Evolutionary conservation across 208 protist genomes (phyloP).

Genomic region (Crithidia mellificae): DNA sequence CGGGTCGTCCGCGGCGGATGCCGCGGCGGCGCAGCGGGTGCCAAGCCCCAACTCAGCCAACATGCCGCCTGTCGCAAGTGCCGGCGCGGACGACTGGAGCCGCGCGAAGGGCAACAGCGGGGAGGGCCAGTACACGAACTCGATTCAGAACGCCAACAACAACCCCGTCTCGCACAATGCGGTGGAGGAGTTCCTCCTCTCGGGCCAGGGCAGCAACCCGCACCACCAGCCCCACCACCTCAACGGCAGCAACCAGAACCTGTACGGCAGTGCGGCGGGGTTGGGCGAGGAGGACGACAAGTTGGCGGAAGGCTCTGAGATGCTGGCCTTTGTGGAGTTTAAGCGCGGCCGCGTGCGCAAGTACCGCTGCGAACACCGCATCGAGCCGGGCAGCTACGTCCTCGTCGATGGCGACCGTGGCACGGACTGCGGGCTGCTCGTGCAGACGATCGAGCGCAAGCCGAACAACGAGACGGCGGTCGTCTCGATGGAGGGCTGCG

Average conservation of each 20-base stretch:
- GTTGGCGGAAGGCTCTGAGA: constrained; percentile 26
- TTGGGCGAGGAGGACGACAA: constrained; percentile 21
- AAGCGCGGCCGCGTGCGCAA: constrained; percentile 79
- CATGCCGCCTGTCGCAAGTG: background rate
- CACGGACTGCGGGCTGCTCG: constrained; percentile 81
- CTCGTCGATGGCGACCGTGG: constrained; percentile 90
- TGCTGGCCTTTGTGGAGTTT: constrained; percentile 87
- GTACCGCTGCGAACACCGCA: constrained; percentile 59
- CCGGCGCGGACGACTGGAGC: background rate
- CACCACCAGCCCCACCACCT: too few species aligned
- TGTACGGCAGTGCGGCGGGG: constrained; percentile 7
- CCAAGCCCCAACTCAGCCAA: constrained; percentile 15
- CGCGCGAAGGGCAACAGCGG: background rate
- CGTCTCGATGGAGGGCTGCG: constrained; percentile 69
- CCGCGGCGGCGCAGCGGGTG: constrained; percentile 9
- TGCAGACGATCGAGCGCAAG: constrained; percentile 54
- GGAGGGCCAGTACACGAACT: constrained; percentile 1
- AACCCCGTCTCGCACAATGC: constrained; percentile 32
- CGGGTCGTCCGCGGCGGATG: background rate
- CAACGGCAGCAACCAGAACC: constrained; percentile 11
- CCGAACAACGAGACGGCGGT: constrained; percentile 50
- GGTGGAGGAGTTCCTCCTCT: constrained; percentile 29
- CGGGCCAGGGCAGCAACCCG: constrained; percentile 20
- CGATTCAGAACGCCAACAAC: constrained; percentile 16
- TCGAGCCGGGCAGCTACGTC: constrained; percentile 80